These are phyloP conservation scores for Suhomyces choctaworum DNA, from an alignment of 1,139 yeast species.

Conservation along the genomic window DNA sequence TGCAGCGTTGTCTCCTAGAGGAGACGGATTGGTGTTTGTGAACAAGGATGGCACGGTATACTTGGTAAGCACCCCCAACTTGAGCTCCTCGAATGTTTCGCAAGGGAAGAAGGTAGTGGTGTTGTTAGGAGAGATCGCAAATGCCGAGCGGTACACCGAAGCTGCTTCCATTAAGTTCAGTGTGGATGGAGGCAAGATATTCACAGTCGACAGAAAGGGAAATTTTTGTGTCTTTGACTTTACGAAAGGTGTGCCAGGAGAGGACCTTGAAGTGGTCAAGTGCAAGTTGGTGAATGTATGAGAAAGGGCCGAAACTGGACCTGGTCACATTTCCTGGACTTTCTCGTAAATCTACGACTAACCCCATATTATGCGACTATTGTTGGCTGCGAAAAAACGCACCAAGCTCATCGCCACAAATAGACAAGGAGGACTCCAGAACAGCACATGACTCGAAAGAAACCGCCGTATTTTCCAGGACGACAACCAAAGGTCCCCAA, in stretches of 20 bases:
- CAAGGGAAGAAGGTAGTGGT: slow-evolving; percentile 54
- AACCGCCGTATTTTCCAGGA: no score
- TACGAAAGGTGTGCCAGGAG: slow-evolving; percentile 78
- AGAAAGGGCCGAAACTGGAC: no score
- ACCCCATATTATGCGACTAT: no score
- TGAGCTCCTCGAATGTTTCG: slow-evolving; percentile 27
- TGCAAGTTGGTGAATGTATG: slow-evolving; percentile 54
- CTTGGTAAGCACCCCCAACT: slow-evolving; percentile 64
- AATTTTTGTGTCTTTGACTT: slow-evolving; percentile 77
- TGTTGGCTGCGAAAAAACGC: no score
- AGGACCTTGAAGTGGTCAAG: slow-evolving; percentile 74
- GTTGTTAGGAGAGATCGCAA: slow-evolving; percentile 73
- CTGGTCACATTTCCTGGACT: no score
- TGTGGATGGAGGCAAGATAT: slow-evolving; percentile 76
- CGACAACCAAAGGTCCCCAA: no score
- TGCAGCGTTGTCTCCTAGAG: slow-evolving; percentile 77
- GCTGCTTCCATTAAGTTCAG: slow-evolving; percentile 78
- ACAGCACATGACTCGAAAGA: no score
- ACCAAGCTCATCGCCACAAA: no score
- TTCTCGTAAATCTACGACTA: no score
- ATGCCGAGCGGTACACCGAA: slow-evolving; percentile 65
- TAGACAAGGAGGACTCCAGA: no score
- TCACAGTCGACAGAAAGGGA: slow-evolving; percentile 80
- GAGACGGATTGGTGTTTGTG: slow-evolving; percentile 79
- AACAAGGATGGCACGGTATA: slow-evolving; percentile 77